Evolutionary conservation across 768 basidiomycete species (phyloP).

Genomic region (Mycena belliarum): DNA sequence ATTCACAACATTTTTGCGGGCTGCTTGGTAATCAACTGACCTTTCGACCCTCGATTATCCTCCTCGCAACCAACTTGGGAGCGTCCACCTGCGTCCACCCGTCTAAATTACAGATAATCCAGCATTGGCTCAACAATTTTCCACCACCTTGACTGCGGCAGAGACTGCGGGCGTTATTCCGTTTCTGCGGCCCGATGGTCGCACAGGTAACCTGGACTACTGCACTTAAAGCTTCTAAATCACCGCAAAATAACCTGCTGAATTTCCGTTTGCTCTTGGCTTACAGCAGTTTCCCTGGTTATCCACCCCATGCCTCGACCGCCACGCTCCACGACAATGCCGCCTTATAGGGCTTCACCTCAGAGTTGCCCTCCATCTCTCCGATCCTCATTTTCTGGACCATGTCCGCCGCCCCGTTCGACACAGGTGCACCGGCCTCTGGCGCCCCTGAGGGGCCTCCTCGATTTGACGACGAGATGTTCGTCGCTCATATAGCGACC

Average conservation of each 20-base stretch:
- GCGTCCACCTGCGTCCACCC: not conserved
- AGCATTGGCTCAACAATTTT: not conserved
- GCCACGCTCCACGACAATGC: not conserved
- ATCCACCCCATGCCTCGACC: not conserved
- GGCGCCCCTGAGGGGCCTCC: not conserved
- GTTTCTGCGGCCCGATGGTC: not conserved
- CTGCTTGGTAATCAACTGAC: too few species aligned
- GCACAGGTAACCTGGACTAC: slow-evolving; percentile 6
- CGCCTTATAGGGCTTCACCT: not conserved
- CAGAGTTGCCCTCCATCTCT: too few species aligned
- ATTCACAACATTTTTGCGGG: too few species aligned
- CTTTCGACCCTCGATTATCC: not conserved
- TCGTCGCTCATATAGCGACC: slow-evolving; percentile 34
- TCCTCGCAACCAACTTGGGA: not conserved
- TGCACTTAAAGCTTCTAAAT: not conserved
- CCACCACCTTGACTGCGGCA: not conserved
- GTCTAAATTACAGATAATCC: not conserved
- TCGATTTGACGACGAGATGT: not conserved
- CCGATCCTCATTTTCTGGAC: too few species aligned
- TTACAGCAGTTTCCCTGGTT: not conserved
- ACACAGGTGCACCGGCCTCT: not conserved
- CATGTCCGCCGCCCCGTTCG: too few species aligned
- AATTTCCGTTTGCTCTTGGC: not conserved
- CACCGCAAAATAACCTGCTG: not conserved
- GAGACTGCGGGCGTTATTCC: not conserved